Evolutionary conservation across 768 basidiomycete species (phyloP), one percentile per base, ranked within the genome.

Genomic region (Lepiota subincarnata): DNA sequence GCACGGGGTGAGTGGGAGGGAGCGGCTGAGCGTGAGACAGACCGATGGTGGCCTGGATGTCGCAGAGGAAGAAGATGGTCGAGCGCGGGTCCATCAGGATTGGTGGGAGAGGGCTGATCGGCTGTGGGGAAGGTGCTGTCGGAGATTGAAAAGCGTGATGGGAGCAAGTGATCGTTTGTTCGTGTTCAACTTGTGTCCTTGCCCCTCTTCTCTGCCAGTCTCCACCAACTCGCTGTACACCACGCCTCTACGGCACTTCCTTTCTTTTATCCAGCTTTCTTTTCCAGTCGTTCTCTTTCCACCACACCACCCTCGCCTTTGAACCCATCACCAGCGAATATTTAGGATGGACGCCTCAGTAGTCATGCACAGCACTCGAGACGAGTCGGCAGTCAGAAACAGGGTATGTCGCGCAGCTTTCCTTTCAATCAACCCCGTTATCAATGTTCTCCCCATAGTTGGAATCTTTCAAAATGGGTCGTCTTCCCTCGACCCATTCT

Each of bases 11-110:
- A 53, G 34, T 38, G 26, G 28, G 50, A 39, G 34, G 22, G 43
- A 48, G 20, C 38, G 40, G n/a, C 48, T 55, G 48, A 18, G 31
- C 11, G 18, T 18, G 31, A 8, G 31, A 58, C 82, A 57, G 59
- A 91, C 90, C 71, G 70, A 92, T 87, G 57, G 81, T 79, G 6
- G 79, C 73, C 69, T 95, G 93, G 1, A 95, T 69, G 66, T 96
- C 94, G 66, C 93, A 97, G 22, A 92, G 71, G 54, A 95, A 79
- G 73, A 96, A 82, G 44, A 87, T 37, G 66, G 84, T 69, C 59
- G 68, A 60, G 68, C 69, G 35, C 66, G 71, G 60, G 51, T 63
- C 68, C 46, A 69, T n/a, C n/a, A n/a, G n/a, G n/a, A n/a, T n/a
- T n/a, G n/a, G n/a, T n/a, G n/a, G n/a, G n/a, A n/a, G 24, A 24